Conservation (phyloP, 129 eudicot genomes). For the Chrysanthemum lavandulifolium region DNA sequence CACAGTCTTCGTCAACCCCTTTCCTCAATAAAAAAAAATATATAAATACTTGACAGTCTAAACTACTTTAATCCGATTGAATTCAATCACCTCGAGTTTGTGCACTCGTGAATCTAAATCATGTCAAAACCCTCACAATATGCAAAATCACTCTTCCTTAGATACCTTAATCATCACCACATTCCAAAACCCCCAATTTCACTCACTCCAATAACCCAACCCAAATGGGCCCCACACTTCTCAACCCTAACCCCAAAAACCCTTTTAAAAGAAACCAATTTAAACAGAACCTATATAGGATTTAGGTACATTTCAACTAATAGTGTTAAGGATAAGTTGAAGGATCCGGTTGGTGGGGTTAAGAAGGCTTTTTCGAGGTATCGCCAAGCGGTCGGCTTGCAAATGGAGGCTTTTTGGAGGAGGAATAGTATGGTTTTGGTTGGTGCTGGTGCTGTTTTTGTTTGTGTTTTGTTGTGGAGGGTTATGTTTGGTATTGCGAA, state of each 20-base stretch:
- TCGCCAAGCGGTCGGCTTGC: conserved; percentile 71
- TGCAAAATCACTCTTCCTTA: conserved; percentile 42
- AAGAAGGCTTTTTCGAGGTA: conserved; percentile 48
- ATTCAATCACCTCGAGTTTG: conserved; percentile 47
- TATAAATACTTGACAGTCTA: conserved; percentile 7
- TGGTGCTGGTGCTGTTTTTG: conserved; percentile 73
- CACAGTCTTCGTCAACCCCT: background rate
- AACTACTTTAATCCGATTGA: conserved; percentile 15
- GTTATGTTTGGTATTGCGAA: conserved; percentile 86
- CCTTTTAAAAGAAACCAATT: conserved; percentile 21
- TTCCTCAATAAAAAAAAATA: background rate
- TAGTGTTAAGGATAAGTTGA: conserved; percentile 36
- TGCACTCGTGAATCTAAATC: conserved; percentile 56
- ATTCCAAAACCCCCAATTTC: conserved; percentile 33
- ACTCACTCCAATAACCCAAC: conserved; percentile 27
- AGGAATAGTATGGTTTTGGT: conserved; percentile 64
- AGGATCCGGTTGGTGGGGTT: conserved; percentile 48
- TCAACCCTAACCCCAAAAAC: conserved; percentile 16
- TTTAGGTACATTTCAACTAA: conserved; percentile 56
- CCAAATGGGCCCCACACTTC: conserved; percentile 17
- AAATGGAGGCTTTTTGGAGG: conserved; percentile 92
- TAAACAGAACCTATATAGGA: conserved; percentile 39
- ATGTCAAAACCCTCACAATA: conserved; percentile 62
- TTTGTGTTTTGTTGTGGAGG: conserved; percentile 90
- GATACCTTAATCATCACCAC: conserved; percentile 36